Evolutionary conservation across 495 filamentous ascomycete species (phyloP).

Genomic region (Talaromyces nanjingensis): DNA sequence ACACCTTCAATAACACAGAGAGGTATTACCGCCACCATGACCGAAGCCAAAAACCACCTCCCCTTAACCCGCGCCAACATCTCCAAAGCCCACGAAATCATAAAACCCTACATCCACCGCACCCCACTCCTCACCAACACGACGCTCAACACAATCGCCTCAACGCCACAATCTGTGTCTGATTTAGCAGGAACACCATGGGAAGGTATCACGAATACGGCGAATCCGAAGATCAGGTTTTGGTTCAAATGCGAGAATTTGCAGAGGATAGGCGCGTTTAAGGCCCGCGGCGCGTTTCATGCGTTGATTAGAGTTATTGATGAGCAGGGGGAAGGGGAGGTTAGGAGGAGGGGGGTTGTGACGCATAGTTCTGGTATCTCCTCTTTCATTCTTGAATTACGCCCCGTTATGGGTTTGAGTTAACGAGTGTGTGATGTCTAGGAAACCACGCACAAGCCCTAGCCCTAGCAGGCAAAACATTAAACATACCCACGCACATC

Average conservation of each 20-base stretch:
- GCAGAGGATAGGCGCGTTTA: constrained; percentile 90
- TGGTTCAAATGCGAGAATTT: constrained; percentile 98
- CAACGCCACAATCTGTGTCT: constrained; percentile 53
- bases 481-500: constrained; percentile 64
- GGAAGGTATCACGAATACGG: constrained; percentile 46
- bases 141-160: constrained; percentile 68
- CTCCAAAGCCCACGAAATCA: constrained; percentile 59
- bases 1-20: not conserved
- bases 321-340: constrained; percentile 52
- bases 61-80: constrained; percentile 66
- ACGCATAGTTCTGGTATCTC: constrained; percentile 79
- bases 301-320: constrained; percentile 66
- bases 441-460: constrained; percentile 97
- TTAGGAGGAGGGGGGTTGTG: constrained; percentile 62
- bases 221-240: constrained; percentile 60
- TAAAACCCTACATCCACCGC: constrained; percentile 68
- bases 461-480: constrained; percentile 69
- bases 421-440: constrained; percentile 18
- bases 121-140: constrained; percentile 76
- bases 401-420: no score
- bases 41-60: constrained; percentile 7
- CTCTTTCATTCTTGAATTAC: no score
- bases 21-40: not conserved
- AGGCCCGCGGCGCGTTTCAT: constrained; percentile 85
- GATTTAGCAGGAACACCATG: constrained; percentile 49